Evolutionary conservation across 2,329 filamentous ascomycete species (phyloP), one percentile per base, ranked within the genome.

Genomic region (Grosmannia serpens): DNA sequence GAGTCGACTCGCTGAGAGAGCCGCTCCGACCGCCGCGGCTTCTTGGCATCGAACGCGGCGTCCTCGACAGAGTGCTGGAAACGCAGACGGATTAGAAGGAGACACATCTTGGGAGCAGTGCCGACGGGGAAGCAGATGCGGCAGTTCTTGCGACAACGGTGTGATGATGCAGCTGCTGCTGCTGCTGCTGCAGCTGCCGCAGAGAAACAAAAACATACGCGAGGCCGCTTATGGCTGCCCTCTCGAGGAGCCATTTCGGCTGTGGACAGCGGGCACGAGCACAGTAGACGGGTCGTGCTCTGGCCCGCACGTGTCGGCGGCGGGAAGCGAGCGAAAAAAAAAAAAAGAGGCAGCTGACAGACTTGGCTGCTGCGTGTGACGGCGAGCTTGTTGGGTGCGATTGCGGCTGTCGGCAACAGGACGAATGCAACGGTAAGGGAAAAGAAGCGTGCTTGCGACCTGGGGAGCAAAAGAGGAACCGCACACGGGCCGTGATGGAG

Each of bases 21-120:
- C 62, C 89, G 85, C 64, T 88, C 78, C 51, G 89, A 91, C 59
- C 89, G 84, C 62, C 92, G 86, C 60, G 87, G 85, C 71, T 95
- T 95, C 80, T 96, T 96, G 62, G 80, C 75, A 62, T 91, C 86
- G 62, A 79, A 77, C 63, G 80, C 77, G 64, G 82, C 79, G 62
- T 78, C 75, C 65, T 82, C 78, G 58, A 86, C 76, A 49, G 86
- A 89, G 65, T 77, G 80, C 88, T 91, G 72, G 20, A 33, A 27
- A 64, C 69, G 59, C 33, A 63, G 27, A 38, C 56, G 57, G 22
- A 47, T 64, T 59, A 64, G 56, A 60, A 17, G 22, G 52, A 44
- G 31, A 17, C 27, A 35, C 50, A 3, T 53, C 22, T 22, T 27
- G 55, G 24, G 44, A 35, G 31, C 49, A 55, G 44, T 20, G 49